Percentiles rank a stretch among this genome's conserved stretches.
These are phyloP conservation scores for Fonsecaea nubica DNA, from an alignment of 2,329 filamentous ascomycete species.

Conservation along the genomic window DNA sequence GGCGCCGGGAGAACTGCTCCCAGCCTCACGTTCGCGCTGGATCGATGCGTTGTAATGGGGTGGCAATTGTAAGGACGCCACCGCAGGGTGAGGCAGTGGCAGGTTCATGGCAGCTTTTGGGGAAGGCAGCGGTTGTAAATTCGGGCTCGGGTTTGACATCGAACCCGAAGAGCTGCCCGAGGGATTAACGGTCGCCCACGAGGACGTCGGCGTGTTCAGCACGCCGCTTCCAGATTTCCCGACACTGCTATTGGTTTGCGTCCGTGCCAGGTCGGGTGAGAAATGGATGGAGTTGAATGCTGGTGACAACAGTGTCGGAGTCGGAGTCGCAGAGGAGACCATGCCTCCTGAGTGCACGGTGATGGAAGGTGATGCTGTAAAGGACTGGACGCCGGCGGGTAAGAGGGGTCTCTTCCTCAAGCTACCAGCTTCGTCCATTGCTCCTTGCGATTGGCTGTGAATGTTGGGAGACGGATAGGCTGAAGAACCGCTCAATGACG, in stretches of 20 bases:
- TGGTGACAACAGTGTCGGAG: slow-evolving; percentile 37
- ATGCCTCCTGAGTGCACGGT: slow-evolving; percentile 40
- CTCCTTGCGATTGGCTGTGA: slow-evolving; percentile 23
- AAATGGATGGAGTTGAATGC: slow-evolving; percentile 40
- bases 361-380: slow-evolving; percentile 46
- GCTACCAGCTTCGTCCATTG: slow-evolving; percentile 26
- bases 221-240: slow-evolving; percentile 14
- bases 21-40: slow-evolving; percentile 48
- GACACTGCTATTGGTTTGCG: slow-evolving; percentile 31
- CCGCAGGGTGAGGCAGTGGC: slow-evolving; percentile 36
- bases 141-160: slow-evolving; percentile 29
- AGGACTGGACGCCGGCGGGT: slow-evolving; percentile 43
- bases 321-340: slow-evolving; percentile 37
- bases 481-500: slow-evolving; percentile 32
- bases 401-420: slow-evolving; percentile 30
- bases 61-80: slow-evolving; percentile 36
- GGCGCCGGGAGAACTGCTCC: slow-evolving; percentile 40
- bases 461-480: slow-evolving; percentile 31
- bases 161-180: slow-evolving; percentile 12
- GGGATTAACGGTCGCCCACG: slow-evolving; percentile 30
- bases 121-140: slow-evolving; percentile 39
- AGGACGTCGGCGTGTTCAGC: slow-evolving; percentile 21
- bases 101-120: slow-evolving; percentile 40
- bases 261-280: slow-evolving; percentile 32
- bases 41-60: slow-evolving; percentile 45